A percentile compares a stretch with the other conserved stretches of the same genome.
Conservation (phyloP, 2,329 filamentous ascomycete species). For the Blumeriella jaapii region DNA sequence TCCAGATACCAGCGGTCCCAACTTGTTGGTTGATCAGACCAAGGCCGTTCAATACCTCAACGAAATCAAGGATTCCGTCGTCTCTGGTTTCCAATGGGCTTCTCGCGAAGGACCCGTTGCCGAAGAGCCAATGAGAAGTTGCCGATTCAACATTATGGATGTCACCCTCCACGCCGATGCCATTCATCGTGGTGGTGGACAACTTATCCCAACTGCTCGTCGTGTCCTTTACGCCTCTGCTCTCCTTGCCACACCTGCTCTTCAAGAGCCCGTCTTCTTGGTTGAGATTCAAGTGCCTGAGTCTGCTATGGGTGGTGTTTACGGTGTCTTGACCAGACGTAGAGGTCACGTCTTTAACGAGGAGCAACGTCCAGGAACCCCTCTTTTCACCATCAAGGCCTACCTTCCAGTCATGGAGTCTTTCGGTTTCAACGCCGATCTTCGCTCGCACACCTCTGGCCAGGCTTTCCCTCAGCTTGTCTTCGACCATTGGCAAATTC, state of each 20-base stretch:
- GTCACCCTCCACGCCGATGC: slow-evolving; percentile 99
- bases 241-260: slow-evolving; percentile 80
- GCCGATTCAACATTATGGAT: slow-evolving; percentile 99
- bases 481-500: slow-evolving; percentile 97
- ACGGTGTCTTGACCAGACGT: slow-evolving; percentile 93
- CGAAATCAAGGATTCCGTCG: slow-evolving; percentile 99
- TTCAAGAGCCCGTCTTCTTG: slow-evolving; percentile 96
- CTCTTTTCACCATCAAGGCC: slow-evolving; percentile 98
- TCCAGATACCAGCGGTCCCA: slow-evolving; percentile 93
- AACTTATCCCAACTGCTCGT: slow-evolving; percentile 95
- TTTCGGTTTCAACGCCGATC: slow-evolving; percentile 97
- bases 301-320: slow-evolving; percentile 98
- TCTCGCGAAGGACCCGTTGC: slow-evolving; percentile 93
- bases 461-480: slow-evolving; percentile 99
- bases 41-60: slow-evolving; percentile 99
- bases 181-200: slow-evolving; percentile 98
- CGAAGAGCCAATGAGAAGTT: slow-evolving; percentile 94
- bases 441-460: slow-evolving; percentile 83
- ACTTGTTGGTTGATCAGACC: slow-evolving; percentile 98
- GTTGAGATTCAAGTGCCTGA: slow-evolving; percentile 99
- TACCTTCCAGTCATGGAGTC: slow-evolving; percentile 96
- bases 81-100: slow-evolving; percentile 99
- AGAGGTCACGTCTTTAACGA: slow-evolving; percentile 99
- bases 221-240: slow-evolving; percentile 92
- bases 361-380: slow-evolving; percentile 96